Base-by-base conservation (phyloP, 495 filamentous ascomycete species). In the Bacidia rubella region DNA sequence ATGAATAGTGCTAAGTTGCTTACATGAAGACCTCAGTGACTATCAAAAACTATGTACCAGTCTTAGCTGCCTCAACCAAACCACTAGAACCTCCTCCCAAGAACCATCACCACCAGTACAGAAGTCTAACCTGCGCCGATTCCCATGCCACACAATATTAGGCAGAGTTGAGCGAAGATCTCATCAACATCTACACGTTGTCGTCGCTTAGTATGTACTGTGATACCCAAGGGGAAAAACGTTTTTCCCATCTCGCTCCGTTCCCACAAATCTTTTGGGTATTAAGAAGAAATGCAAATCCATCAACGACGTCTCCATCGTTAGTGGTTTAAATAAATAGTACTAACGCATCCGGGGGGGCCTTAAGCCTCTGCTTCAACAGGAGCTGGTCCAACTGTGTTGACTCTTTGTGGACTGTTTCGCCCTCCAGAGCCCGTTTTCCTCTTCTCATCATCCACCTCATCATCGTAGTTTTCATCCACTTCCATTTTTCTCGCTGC, bases 381-480 rank as follows among this genome's bases (percentile, higher is more conserved):
- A 24, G 62, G 54, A 2, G 62, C 47, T 11, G 61, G 60, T 40
- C 63, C 65, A 27, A 65, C 63, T 20, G 62, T 50, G 11, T 27
- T 53, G 29, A 25, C 50, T 9, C 58, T 52, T 35, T 57, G 63
- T 20, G 72, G 72, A 57, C 70, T 74, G 38, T 65, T 72, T 17
- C 70, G 63, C 48, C 65, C 69, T 0, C 69, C 66, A 51, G 52
- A 67, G 59, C 68, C 71, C 2, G 69, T 68, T 54, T 77, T 80
- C 62, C 82, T 78, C 67, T 94, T 89, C 46, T 94, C 83, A 56
- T 94, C 90, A 50, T 83, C 85, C 15, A 68, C 80, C 25, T 86
- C 87, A 57, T 93, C 89, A 65, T 95, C 90, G 58, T 98, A 95
- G 55, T 95, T 81, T 65, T 98, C 90, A 63, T 98, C 92, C 41